Conservation (phyloP, 176 grass and related monocot genomes). For the Carex kokanica region DNA sequence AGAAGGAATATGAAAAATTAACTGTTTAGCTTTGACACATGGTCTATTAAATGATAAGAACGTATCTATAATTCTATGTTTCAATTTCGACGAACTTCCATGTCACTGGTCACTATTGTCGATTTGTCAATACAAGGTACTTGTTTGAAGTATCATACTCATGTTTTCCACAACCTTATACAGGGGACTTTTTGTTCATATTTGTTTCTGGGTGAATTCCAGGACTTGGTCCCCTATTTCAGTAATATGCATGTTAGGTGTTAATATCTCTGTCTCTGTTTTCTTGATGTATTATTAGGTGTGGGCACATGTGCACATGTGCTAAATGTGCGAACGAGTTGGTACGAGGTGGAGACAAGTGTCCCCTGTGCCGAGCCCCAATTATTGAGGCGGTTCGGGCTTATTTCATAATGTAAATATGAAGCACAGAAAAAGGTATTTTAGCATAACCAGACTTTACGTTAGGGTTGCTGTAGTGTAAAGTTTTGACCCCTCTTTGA, state of each 20-base stretch:
- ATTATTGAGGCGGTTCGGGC: slow-evolving; percentile 81
- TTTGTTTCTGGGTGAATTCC: neutral
- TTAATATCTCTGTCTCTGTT: neutral
- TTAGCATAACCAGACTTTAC: slow-evolving; percentile 16
- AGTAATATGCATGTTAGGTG: neutral
- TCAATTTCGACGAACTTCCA: neutral
- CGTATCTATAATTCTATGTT: neutral
- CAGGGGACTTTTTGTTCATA: neutral
- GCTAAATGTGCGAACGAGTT: slow-evolving; percentile 88
- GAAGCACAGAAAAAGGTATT: slow-evolving; percentile 13
- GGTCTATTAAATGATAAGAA: neutral
- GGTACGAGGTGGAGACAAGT: slow-evolving; percentile 70
- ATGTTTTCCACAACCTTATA: neutral
- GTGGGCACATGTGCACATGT: slow-evolving; percentile 99
- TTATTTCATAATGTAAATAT: slow-evolving; percentile 43
- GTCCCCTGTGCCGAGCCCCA: slow-evolving; percentile 86
- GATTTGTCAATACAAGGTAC: neutral
- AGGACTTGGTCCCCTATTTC: neutral
- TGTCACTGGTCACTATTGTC: neutral
- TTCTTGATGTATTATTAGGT: slow-evolving; percentile 49
- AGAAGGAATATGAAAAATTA: neutral
- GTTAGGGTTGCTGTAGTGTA: slow-evolving; percentile 20
- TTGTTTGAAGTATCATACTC: neutral
- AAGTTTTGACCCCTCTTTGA: slow-evolving; percentile 30
- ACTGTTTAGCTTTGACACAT: neutral